A percentile compares a stretch with the other conserved stretches of the same genome.
phyloP scores from a whole-genome alignment of 495 filamentous ascomycete genomes.

The Chaetomium cochliodes region DNA sequence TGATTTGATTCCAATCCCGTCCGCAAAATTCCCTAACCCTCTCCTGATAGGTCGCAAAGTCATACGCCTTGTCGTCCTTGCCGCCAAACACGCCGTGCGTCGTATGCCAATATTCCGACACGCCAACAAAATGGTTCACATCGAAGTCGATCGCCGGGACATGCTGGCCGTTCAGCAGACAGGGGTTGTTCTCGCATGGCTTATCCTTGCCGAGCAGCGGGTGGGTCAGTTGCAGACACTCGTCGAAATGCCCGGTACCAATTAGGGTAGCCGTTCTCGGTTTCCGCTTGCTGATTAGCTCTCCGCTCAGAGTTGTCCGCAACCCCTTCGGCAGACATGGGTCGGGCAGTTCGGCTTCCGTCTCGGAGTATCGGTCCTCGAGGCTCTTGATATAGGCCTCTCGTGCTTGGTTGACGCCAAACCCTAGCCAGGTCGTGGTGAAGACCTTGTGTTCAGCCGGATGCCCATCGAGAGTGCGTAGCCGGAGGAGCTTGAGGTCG shows the following conservation, averaged over 20 bases:
- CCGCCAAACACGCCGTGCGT: conserved; percentile 92
- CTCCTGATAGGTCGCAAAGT: conserved; percentile 85
- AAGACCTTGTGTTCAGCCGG: conserved; percentile 83
- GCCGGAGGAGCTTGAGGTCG: conserved; percentile 79
- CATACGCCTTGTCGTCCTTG: conserved; percentile 80
- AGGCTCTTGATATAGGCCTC: conserved; percentile 74
- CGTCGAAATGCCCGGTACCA: conserved; percentile 82
- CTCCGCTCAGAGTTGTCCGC: conserved; percentile 63
- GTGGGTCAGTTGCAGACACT: conserved; percentile 78
- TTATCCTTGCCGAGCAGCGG: conserved; percentile 88
- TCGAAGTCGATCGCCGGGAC: conserved; percentile 96
- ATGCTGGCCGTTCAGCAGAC: conserved; percentile 83
- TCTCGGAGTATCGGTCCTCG: conserved; percentile 55
- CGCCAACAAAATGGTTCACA: conserved; percentile 96
- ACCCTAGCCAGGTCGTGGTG: conserved; percentile 94
- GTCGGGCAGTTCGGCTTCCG: conserved; percentile 72
- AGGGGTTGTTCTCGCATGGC: conserved; percentile 79
- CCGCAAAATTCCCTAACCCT: conserved; percentile 82
- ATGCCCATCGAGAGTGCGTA: conserved; percentile 77
- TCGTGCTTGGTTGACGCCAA: conserved; percentile 89
- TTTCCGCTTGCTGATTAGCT: conserved; percentile 37
- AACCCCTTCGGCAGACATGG: conserved; percentile 85
- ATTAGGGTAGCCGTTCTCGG: conserved; percentile 51
- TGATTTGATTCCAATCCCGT: conserved; percentile 75
- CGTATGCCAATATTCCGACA: conserved; percentile 99